Base-by-base conservation (phyloP, 2,329 filamentous ascomycete species). In the Tolypocladium album region DNA sequence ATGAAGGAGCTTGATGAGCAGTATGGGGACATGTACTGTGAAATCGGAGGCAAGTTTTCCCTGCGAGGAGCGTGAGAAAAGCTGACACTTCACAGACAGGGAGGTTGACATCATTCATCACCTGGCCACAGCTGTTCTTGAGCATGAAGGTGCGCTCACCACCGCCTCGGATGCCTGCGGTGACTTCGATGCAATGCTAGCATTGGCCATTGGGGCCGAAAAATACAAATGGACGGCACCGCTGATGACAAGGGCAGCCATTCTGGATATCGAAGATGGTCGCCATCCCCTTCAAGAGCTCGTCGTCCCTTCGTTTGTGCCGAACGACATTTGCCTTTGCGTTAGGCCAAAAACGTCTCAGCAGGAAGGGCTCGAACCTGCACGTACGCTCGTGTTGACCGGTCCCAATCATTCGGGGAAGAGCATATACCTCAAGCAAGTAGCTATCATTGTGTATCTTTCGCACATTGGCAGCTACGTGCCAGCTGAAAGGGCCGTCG, bases 331-430 rank as follows among this genome's bases (percentile, higher is more conserved):
- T 27, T 74, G 76, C n/a, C 69, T 96, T 7, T 69, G 78, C 15
- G 88, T 89, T 27, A 88, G 89, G 1, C 61, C 61, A n/a, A 78
- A 76, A 27, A 39, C 45, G 42, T 50, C 42, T 31, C 22, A 40
- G 11, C 40, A 47, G 24, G 24, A 42, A 15, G 24, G 56, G 56
- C 57, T 59, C 7, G n/a, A 63, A 22, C 50, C 57, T 3, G 63
- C 65, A 15, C 90, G 83, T 64, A 88, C 91, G 75, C 71, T 97
- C 15, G 76, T 97, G 7, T 74, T 99, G 67, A 97, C 94, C 0
- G 94, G 94, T 0, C 92, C 94, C 5, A 99, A 99, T 67, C 95
- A 94, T 71, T 97, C 94, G 0, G 94, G 94, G 0, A 99, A 99
- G 73, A 97, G 92, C 66, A 85, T 97, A 0, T 97, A 96, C 72